Percentiles rank a stretch among this genome's conserved stretches.
phyloP scores from a whole-genome alignment of 1,139 yeast genomes.

The Yueomyces sp. region DNA sequence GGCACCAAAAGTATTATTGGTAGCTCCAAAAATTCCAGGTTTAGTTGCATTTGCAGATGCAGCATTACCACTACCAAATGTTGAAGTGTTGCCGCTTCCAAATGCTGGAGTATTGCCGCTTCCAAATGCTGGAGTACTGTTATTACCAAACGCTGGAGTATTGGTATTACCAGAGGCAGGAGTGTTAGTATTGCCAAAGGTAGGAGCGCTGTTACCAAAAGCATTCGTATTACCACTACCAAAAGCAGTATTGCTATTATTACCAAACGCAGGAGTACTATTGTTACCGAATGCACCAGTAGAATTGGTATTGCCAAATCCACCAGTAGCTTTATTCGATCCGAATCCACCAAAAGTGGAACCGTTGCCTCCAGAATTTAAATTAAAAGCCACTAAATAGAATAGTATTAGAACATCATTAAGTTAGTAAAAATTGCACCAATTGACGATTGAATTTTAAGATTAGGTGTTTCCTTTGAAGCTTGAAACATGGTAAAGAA shows the following conservation, averaged over 20 bases:
- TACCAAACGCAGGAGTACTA: constrained; percentile 1
- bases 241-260: background rate
- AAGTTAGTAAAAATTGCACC: too few relatives aligned
- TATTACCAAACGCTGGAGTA: background rate
- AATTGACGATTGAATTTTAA: too few relatives aligned
- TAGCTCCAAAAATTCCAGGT: background rate
- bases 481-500: too few relatives aligned
- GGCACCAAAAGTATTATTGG: background rate
- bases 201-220: background rate
- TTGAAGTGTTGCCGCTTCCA: background rate
- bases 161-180: background rate
- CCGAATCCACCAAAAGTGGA: too few relatives aligned
- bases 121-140: background rate
- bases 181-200: background rate
- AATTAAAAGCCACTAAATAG: too few relatives aligned
- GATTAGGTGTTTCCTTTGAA: too few relatives aligned
- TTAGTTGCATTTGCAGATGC: background rate
- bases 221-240: background rate
- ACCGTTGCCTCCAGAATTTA: too few relatives aligned
- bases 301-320: background rate
- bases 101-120: background rate
- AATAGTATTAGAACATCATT: too few relatives aligned
- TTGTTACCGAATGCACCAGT: background rate
- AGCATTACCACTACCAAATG: background rate
- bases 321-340: too few relatives aligned